Evolutionary conservation across 768 basidiomycete species (phyloP).

Genomic region (Macrolepiota fuliginosa): DNA sequence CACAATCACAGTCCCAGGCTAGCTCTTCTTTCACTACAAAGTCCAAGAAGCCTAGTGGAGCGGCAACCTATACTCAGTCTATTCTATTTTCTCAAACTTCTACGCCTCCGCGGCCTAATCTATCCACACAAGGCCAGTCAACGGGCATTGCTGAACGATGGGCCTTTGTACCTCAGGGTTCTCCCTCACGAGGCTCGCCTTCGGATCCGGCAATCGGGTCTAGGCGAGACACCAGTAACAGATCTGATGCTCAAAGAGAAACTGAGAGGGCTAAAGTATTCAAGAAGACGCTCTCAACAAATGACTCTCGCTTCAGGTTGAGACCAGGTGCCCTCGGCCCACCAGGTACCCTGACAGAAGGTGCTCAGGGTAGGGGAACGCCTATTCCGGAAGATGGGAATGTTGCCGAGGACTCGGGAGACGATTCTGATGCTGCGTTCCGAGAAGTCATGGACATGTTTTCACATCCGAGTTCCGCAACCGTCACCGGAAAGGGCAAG

Average conservation of each 20-base stretch:
- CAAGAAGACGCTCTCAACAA: conserved; percentile 48
- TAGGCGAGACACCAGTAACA: neutral
- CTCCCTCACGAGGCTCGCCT: neutral
- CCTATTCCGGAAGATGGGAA: conserved; percentile 15
- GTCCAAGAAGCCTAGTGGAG: neutral
- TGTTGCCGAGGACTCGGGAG: conserved; percentile 20
- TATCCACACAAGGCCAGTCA: neutral
- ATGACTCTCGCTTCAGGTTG: conserved; percentile 37
- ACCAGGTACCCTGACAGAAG: conserved; percentile 13
- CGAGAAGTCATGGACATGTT: conserved; percentile 47
- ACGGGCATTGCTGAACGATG: conserved; percentile 4
- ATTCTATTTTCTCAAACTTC: neutral
- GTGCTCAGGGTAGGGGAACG: neutral
- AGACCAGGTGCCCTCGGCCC: conserved; percentile 10
- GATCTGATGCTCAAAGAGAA: neutral
- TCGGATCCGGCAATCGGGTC: neutral
- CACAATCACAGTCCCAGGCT: conserved; percentile 7
- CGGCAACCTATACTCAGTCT: conserved; percentile 3
- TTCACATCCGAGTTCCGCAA: conserved; percentile 23
- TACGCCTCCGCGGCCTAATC: neutral
- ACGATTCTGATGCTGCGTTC: conserved; percentile 42
- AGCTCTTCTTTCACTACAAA: neutral
- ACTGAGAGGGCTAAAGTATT: conserved; percentile 36
- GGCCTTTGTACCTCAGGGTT: conserved; percentile 2
- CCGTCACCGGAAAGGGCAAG: conserved; percentile 34